These are phyloP conservation scores for Amaranthus palmeri DNA, from an alignment of 148 eudicot species.

Conservation along the genomic window DNA sequence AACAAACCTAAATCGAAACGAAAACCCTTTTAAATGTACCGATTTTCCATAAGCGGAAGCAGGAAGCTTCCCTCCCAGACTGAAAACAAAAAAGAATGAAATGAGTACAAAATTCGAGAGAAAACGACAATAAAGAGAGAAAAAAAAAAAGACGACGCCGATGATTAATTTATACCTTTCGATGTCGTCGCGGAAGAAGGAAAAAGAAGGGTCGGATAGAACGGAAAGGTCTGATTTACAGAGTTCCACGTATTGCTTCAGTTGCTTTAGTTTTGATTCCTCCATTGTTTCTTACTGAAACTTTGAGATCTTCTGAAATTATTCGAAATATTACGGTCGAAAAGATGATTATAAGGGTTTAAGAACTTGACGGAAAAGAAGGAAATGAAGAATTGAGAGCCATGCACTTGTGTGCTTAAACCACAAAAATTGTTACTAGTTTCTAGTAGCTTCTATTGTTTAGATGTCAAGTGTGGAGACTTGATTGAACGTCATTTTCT, in stretches of 20 bases:
- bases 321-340: neutral
- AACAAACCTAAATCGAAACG: neutral
- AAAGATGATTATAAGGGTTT: neutral
- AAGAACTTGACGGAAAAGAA: neutral
- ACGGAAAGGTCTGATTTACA: slow-evolving; percentile 68
- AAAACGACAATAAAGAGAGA: neutral
- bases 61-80: slow-evolving; percentile 65
- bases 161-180: slow-evolving; percentile 38
- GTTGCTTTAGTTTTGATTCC: slow-evolving; percentile 41
- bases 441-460: slow-evolving; percentile 20
- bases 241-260: slow-evolving; percentile 54
- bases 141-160: neutral
- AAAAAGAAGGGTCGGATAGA: slow-evolving; percentile 67
- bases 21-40: slow-evolving; percentile 29
- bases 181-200: slow-evolving; percentile 77
- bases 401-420: neutral
- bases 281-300: slow-evolving; percentile 40
- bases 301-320: neutral
- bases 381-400: neutral
- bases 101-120: neutral
- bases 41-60: slow-evolving; percentile 36
- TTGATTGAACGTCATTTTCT: too few species aligned
- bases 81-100: slow-evolving; percentile 25
- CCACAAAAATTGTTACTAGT: neutral
- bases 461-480: too few species aligned